Evolutionary conservation across 441 rosid species (phyloP), one percentile per base, ranked within the genome.

Genomic region (Gossypium trilobum): DNA sequence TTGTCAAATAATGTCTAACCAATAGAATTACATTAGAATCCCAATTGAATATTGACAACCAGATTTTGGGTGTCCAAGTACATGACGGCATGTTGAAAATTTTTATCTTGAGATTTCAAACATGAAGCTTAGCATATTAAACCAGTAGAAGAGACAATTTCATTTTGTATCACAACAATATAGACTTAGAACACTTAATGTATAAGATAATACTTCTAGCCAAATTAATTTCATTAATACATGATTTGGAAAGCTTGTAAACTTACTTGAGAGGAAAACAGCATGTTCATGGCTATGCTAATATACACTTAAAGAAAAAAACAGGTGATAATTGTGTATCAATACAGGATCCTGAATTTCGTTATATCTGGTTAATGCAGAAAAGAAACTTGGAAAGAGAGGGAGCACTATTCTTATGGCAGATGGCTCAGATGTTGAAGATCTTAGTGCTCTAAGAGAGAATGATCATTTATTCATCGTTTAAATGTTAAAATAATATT

Each of bases 361-460:
- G 42, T 67, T 55, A 70, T 27, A 67, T 72, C 68, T 84, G 69
- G 27, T 75, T 83, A 70, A 69, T 78, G 83, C 86, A 88, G 97
- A 88, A 83, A 86, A 76, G 75, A 91, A 89, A 83, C 85, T 92
- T 31, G 87, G 88, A 80, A 87, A 81, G 80, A 80, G 83, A 82
- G 96, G 92, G 78, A 87, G 81, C 82, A 84, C 74, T 73, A 85
- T 90, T 77, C 84, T 85, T 44, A 83, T 89, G 94, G 85, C 82
- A 65, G 88, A 92, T 78, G 97, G 97, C 36, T 84, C 91, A 39
- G 75, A 81, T 77, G 96, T 92, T 73, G 97, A 92, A 84, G 94
- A 94, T 23, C 56, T 92, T 39, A 79, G 77, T 84, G 91, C 84
- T 65, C 72, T 87, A 69, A 82, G 97, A 83, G 96, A 95, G 68